A percentile compares a stretch with the other conserved stretches of the same genome.
Evolutionary conservation across 2,329 filamentous ascomycete genomes (phyloP).

Genomic region (Elsinoe batatas): DNA sequence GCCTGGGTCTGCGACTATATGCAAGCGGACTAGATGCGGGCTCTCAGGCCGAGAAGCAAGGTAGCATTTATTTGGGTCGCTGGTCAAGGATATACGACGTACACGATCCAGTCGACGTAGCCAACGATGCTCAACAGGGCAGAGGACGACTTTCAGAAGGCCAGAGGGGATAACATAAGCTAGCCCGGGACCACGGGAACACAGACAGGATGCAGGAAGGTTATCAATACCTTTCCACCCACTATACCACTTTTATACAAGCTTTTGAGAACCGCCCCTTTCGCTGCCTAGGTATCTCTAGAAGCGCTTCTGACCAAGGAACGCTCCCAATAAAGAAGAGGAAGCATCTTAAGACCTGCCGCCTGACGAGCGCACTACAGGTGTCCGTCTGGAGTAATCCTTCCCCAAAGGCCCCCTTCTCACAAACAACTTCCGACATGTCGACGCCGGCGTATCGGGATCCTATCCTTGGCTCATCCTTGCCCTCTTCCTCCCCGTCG

Average conservation of each 20-base stretch:
- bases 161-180: too few relatives aligned
- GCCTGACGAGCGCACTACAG: neutral
- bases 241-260: neutral
- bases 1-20: too few relatives aligned
- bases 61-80: too few relatives aligned
- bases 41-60: too few relatives aligned
- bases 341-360: too few relatives aligned
- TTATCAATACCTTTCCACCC: neutral
- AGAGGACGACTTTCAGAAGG: neutral
- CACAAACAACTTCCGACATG: neutral
- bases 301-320: neutral
- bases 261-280: neutral
- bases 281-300: neutral
- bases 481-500: slow-evolving; percentile 11
- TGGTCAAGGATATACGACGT: too few relatives aligned
- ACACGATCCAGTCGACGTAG: too few relatives aligned
- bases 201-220: neutral
- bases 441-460: neutral
- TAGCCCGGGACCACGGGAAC: neutral
- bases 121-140: too few relatives aligned
- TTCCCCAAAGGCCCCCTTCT: neutral
- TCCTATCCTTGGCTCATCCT: slow-evolving; percentile 9
- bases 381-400: neutral
- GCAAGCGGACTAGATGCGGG: too few relatives aligned
- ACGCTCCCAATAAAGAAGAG: too few relatives aligned